phyloP scores from a whole-genome alignment of 495 filamentous ascomycete species.

The Penicillium longicatenatum region DNA sequence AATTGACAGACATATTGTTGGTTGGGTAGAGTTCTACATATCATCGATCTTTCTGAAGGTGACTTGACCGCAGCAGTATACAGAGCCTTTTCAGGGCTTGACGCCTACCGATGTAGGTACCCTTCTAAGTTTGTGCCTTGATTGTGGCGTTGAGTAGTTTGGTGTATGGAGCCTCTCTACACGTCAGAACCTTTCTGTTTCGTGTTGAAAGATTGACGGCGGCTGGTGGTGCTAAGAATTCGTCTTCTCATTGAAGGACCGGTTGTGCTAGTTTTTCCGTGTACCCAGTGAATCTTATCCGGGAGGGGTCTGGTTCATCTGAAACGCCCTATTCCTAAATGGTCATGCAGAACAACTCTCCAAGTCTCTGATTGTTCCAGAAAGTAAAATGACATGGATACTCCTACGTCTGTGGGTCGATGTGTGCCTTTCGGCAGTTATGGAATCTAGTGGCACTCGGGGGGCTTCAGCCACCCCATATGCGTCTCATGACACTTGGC shows the following conservation, averaged over 20 bases:
- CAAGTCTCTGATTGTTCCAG: neutral
- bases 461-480: constrained; percentile 11
- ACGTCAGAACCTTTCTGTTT: neutral
- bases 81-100: too few relatives aligned
- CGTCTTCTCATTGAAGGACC: constrained; percentile 21
- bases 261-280: constrained; percentile 8
- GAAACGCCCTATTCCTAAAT: constrained; percentile 25
- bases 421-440: constrained; percentile 11
- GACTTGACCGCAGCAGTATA: too few relatives aligned
- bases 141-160: too few relatives aligned
- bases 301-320: constrained; percentile 18
- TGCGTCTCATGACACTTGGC: constrained; percentile 17
- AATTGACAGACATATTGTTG: neutral
- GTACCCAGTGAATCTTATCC: constrained; percentile 9
- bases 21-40: neutral
- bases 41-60: neutral
- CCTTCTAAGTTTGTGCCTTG: too few relatives aligned
- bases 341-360: constrained; percentile 10
- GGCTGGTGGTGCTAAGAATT: neutral
- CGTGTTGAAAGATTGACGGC: neutral
- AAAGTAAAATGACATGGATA: neutral
- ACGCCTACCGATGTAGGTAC: too few relatives aligned
- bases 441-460: constrained; percentile 11
- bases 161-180: neutral
- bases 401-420: constrained; percentile 3